Base-by-base conservation (phyloP, 2,329 filamentous ascomycete species). In the Trichoderma lentiforme region DNA sequence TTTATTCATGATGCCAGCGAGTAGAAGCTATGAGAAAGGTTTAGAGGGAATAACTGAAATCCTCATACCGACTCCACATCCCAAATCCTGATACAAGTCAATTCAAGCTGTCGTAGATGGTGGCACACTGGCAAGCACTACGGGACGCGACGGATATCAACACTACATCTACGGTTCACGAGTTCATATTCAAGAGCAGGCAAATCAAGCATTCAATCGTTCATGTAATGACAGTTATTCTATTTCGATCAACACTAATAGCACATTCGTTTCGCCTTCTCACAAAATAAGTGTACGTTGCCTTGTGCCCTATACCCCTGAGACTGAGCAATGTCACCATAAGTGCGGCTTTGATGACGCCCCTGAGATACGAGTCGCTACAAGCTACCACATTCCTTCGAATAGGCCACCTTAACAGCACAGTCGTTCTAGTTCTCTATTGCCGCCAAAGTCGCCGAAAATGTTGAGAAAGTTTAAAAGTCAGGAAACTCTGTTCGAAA, bases 211-310 rank as follows among this genome's bases (percentile, higher is more conserved):
- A 18, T 39, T 12, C n/a, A 51, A 12, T 12, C n/a, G 5, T 51
- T 11, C 9, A 24, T 21, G n/a, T 21, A 51, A 12, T 24, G n/a
- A 51, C 43, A 1, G n/a, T 51, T 5, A 12, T 4, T n/a, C n/a
- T 51, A 24, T 2, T 51, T 21, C 9, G 12, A 51, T 12, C 43
- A 14, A 51, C 43, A 51, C 43, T n/a, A 51, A 12, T 5, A 51
- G 47, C 11, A 51, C 90, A 92, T 4, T 90, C 90, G 70, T 87
- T 89, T 8, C 82, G 86, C n/a, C 81, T 82, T 90, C 90, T 8
- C 76, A 78, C 2, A 85, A 0, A 24, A 53, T 24, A 24, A 21
- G 2, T 14, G 2, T 12, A 53, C 1, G 2, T 0, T 24, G 2
- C 21, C 47, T 53, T 6, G 9, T 53, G 7, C 47, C 47, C 47